phyloP scores from a whole-genome alignment of 768 basidiomycete species.

The Stropharia rugosoannulata region DNA sequence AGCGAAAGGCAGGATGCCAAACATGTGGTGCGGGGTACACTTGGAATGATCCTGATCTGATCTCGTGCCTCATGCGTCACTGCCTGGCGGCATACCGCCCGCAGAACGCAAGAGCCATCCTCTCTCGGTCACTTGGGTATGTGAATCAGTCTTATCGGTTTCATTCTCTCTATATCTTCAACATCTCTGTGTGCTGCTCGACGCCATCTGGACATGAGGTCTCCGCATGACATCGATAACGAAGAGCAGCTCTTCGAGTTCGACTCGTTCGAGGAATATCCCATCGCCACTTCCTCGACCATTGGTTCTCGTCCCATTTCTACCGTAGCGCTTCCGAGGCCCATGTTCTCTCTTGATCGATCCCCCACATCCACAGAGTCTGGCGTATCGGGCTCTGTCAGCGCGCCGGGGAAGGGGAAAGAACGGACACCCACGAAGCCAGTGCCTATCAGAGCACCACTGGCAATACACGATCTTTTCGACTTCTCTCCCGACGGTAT shows the following conservation, averaged over 20 bases:
- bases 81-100: constrained; percentile 13
- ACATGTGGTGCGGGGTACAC: constrained; percentile 9
- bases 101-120: constrained; percentile 30
- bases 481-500: constrained; percentile 26
- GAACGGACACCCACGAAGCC: constrained; percentile 42
- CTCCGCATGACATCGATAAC: constrained; percentile 51
- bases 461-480: constrained; percentile 40
- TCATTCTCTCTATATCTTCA: constrained; percentile 6
- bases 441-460: constrained; percentile 42
- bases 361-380: constrained; percentile 28
- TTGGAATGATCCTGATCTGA: constrained; percentile 13
- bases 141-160: constrained; percentile 24
- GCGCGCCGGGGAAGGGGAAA: constrained; percentile 49
- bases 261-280: constrained; percentile 40
- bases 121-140: constrained; percentile 29
- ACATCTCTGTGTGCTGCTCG: constrained; percentile 6
- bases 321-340: constrained; percentile 13
- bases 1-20: constrained; percentile 2
- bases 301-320: constrained; percentile 7
- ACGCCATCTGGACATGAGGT: constrained; percentile 30
- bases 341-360: constrained; percentile 30
- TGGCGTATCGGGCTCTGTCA: constrained; percentile 8
- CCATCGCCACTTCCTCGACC: constrained; percentile 12
- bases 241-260: constrained; percentile 50
- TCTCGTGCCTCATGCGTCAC: constrained; percentile 24